Base-by-base conservation (phyloP, 139 green algal species). In the Chara braunii region DNA sequence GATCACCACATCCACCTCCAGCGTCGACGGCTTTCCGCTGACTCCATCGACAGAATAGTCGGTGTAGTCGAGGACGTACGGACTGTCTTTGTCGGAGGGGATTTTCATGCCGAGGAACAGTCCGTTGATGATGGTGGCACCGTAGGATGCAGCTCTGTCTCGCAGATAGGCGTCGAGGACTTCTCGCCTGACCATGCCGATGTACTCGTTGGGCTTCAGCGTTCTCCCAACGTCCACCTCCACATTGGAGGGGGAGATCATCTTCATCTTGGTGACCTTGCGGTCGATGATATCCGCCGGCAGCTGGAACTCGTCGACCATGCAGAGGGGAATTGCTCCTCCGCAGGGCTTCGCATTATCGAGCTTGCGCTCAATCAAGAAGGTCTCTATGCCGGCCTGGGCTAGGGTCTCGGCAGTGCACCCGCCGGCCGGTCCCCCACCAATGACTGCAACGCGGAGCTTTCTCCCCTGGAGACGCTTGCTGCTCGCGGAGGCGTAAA, bases 221-320 rank as follows among this genome's bases (percentile, higher is more conserved):
- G 93, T 99, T 84, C 92, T 95, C 64, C 93, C 93, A 1, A 99
- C 93, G 59, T 99, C 93, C 2, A 98, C 92, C 72, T 96, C 91
- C 18, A 89, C 78, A 83, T 99, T 99, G 73, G 88, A 96, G 29
- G 93, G 93, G 1, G 87, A 95, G 68, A 99, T 99, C 93, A 99
- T 99, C 85, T 99, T 99, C 93, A 99, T 99, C 88, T 98, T 98
- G 58, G 90, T 98, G 36, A 98, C 92, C 12, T 54, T 58, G 43
- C 74, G 55, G 61, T 81, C 74, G 37, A 81, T 78, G 44, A 81
- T 81, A 28, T 82, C 74, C 22, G 22, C n/a, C 3, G 70, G 70
- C 3, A 77, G 54, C 61, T 76, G 80, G 57, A 98, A 99, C 85
- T 99, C 93, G 44, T 94, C 91, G 6, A 99, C 85, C 93, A 99